Evolutionary conservation across 2,329 filamentous ascomycete species (phyloP).

Genomic region (Aureobasidium leucospermi): DNA sequence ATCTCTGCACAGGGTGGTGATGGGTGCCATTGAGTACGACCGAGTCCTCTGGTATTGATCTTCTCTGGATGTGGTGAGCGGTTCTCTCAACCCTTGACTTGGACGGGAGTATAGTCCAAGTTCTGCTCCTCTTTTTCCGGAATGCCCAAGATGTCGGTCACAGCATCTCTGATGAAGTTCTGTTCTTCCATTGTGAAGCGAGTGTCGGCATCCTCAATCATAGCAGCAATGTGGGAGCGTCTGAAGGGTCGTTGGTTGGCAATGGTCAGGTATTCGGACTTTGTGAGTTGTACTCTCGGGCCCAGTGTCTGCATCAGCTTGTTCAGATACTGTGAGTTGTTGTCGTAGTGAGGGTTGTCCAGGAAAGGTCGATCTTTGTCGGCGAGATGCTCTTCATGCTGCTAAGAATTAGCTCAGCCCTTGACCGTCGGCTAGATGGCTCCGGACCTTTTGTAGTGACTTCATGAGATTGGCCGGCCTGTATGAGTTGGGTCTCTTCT

Average conservation of each 20-base stretch:
- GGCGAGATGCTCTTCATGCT: constrained; percentile 17
- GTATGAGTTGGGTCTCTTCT: constrained; percentile 14
- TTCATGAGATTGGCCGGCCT: constrained; percentile 23
- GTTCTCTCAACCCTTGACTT: not conserved
- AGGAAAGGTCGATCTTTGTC: constrained; percentile 19
- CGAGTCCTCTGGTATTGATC: not conserved
- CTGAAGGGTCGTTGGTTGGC: constrained; percentile 27
- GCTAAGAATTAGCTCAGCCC: not conserved
- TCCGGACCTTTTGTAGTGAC: constrained; percentile 13
- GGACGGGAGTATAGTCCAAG: not conserved
- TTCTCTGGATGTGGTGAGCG: not conserved
- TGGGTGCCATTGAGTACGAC: not conserved
- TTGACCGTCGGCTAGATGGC: not conserved
- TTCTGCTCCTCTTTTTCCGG: not conserved
- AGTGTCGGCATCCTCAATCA: constrained; percentile 29
- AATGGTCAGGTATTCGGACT: constrained; percentile 28
- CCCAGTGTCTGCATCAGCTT: constrained; percentile 21
- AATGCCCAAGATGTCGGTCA: constrained; percentile 19
- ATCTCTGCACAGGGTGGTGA: no score
- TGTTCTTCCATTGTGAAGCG: constrained; percentile 27
- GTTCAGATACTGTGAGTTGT: constrained; percentile 17
- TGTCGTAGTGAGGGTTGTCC: constrained; percentile 19
- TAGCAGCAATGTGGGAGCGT: constrained; percentile 27
- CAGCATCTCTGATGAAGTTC: constrained; percentile 24
- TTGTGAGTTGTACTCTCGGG: constrained; percentile 27